phyloP scores from a whole-genome alignment of 371 early-diverging fungal species.

The Syncephalastrum sp. region DNA sequence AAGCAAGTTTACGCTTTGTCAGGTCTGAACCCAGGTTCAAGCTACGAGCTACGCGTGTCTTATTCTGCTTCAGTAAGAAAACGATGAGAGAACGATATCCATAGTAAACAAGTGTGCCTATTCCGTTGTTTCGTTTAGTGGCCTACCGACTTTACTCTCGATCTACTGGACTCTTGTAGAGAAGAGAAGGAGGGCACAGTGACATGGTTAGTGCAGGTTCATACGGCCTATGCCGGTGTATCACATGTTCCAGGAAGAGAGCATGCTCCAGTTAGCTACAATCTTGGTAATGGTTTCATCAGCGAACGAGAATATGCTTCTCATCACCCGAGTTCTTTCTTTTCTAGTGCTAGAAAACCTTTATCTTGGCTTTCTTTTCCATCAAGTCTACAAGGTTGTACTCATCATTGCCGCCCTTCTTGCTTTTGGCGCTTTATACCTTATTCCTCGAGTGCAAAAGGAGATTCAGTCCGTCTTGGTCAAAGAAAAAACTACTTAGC shows the following conservation, averaged over 20 bases:
- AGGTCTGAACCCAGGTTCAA: constrained; percentile 11
- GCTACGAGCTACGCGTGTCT: constrained; percentile 39
- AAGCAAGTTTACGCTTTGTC: constrained; percentile 21
- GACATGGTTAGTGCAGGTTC: constrained; percentile 13
- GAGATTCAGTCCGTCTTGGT: too few species aligned
- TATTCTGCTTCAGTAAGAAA: constrained; percentile 43
- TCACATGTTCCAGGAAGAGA: constrained; percentile 22
- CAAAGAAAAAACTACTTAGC: too few species aligned
- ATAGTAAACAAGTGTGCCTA: background rate
- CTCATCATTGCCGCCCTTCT: constrained; percentile 12
- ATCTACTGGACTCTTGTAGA: constrained; percentile 12
- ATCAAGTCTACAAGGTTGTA: constrained; percentile 32
- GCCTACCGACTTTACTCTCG: constrained; percentile 37
- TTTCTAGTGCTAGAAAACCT: constrained; percentile 28
- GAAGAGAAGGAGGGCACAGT: constrained; percentile 1
- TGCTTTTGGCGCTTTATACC: too few species aligned
- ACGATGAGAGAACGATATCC: too few species aligned
- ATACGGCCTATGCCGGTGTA: constrained; percentile 35
- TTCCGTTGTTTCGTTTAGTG: constrained; percentile 15
- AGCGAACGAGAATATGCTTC: too few species aligned
- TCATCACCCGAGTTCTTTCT: background rate
- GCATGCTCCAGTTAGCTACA: constrained; percentile 20
- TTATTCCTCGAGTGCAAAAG: too few species aligned
- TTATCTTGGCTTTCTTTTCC: constrained; percentile 30
- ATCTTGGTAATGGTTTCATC: constrained; percentile 27